Conservation (phyloP, 192 early-diverging fungal species). For the Backusella morwellensis region DNA sequence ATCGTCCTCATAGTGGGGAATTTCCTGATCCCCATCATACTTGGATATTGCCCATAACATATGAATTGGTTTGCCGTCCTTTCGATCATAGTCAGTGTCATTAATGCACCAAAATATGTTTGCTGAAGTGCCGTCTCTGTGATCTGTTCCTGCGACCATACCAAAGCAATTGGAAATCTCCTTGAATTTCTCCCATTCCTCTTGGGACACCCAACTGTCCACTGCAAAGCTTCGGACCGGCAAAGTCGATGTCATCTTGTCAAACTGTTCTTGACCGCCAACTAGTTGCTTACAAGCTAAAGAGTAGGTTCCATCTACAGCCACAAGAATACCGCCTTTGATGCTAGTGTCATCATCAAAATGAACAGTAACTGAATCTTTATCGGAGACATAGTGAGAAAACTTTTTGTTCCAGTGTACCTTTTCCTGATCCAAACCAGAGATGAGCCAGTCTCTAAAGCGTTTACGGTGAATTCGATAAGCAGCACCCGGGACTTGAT, state of each 20-base stretch:
- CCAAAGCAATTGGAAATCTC: not conserved
- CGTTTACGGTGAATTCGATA: slow-evolving; percentile 8
- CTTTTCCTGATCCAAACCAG: not conserved
- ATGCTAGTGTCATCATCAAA: slow-evolving; percentile 14
- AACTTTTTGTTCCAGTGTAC: slow-evolving; percentile 20
- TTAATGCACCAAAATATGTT: not conserved
- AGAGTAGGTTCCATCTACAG: slow-evolving; percentile 36
- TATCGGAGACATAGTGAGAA: not conserved
- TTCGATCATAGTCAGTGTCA: not conserved
- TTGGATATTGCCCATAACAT: not conserved
- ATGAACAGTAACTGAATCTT: slow-evolving; percentile 19
- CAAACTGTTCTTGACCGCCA: not conserved
- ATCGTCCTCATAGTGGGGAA: not conserved
- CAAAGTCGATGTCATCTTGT: not conserved
- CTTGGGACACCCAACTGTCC: not conserved
- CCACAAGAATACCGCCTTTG: slow-evolving; percentile 32
- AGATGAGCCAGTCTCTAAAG: slow-evolving; percentile 6
- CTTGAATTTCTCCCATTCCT: not conserved
- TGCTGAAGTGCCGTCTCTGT: not conserved
- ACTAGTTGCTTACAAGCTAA: slow-evolving; percentile 18
- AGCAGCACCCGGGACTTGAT: not conserved
- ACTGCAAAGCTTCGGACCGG: not conserved
- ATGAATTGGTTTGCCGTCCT: not conserved
- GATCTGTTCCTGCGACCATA: not conserved
- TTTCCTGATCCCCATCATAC: not conserved